Base-by-base conservation (phyloP, 2,329 filamentous ascomycete species). In the Alternaria longipes region DNA sequence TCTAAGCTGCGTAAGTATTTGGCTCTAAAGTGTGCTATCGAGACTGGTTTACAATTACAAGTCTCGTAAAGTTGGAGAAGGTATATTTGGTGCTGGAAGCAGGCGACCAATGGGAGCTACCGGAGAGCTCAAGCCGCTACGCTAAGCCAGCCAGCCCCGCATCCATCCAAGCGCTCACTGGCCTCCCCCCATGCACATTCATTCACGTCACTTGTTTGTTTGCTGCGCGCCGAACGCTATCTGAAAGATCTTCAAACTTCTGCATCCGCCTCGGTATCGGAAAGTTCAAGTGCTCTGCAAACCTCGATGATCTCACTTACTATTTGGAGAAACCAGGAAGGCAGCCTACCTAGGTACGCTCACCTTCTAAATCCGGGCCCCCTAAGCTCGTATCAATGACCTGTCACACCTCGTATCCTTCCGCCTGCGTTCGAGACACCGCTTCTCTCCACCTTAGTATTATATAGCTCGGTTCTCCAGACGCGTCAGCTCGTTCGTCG, bases 341-440 rank as follows among this genome's bases (percentile, higher is more conserved):
- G 3, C 30, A 3, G 46, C 41, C 40, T 20, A 24, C 42, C 18
- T 41, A 41, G 38, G 38, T 45, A 28, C 24, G 42, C 42, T 50
- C 46, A 50, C 46, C 46, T 50, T 50, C 46, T 50, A 24, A 32
- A 26, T 50, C 8, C 14, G 12, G 42, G 12, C 30, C 32, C 36
- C 46, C 46, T 38, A 50, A 50, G 14, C 46, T 50, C 46, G 46
- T 50, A 50, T 42, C 20, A 41, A 42, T 50, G 20, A 16, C 3
- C 3, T 36, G 46, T 50, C 46, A 50, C 46, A 50, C 8, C 30
- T 50, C 46, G 46, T 50, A 50, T 50, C 5, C 5, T 50, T 50
- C 5, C 3, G 2, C 32, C 20, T 18, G n/a, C 30, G 46, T 50
- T 36, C 46, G 30, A 38, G 46, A 24, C 46, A 38, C 14, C 20